These are phyloP conservation scores for Voacanga thouarsii DNA, from an alignment of 257 asterid genomes.

Conservation along the genomic window DNA sequence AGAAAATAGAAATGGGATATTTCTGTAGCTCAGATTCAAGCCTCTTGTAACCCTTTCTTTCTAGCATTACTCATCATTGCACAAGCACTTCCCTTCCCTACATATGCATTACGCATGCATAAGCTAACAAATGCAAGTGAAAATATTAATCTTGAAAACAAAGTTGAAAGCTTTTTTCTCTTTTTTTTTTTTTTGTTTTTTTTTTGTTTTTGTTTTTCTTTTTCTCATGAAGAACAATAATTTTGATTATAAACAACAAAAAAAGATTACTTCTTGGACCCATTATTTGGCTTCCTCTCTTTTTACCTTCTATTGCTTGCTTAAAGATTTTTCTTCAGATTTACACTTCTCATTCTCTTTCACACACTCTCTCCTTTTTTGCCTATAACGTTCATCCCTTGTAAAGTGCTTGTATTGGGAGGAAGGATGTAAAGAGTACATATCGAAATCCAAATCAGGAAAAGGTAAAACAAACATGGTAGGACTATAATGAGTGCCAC, in stretches of 20 bases:
- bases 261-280: constrained; percentile 13
- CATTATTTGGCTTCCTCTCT: constrained; percentile 27
- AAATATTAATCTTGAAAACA: not conserved
- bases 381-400: not conserved
- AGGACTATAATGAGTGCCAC: not conserved
- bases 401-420: constrained; percentile 3
- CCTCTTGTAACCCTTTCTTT: constrained; percentile 40
- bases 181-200: too few relatives aligned
- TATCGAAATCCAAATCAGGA: constrained; percentile 1
- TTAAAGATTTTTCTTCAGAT: constrained; percentile 34
- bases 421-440: too few relatives aligned
- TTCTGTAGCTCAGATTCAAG: constrained; percentile 41
- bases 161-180: not conserved
- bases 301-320: not conserved
- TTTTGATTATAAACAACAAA: not conserved
- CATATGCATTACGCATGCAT: constrained; percentile 23
- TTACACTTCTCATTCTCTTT: constrained; percentile 18
- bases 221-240: constrained; percentile 34
- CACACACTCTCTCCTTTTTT: not conserved
- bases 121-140: not conserved
- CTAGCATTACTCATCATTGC: constrained; percentile 36
- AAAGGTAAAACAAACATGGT: not conserved
- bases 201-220: too few relatives aligned
- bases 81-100: constrained; percentile 4
- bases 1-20: constrained; percentile 16